Base-by-base conservation (phyloP, 2,329 filamentous ascomycete species). In the Colletotrichum eleusines region DNA sequence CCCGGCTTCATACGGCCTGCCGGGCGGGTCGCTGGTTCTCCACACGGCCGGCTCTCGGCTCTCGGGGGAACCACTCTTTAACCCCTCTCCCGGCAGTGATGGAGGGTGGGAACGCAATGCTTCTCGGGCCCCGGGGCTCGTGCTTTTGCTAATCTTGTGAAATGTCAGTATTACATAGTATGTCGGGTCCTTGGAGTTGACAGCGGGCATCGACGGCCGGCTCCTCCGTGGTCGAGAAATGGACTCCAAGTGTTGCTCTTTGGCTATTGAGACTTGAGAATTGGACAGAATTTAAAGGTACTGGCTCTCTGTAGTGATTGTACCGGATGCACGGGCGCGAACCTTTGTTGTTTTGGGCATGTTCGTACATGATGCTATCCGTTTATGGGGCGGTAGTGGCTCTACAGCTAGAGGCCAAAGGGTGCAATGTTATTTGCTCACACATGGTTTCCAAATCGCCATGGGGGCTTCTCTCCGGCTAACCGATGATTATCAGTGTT, bases 291-390 rank as follows among this genome's bases (percentile, higher is more conserved):
- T 3, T n/a, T 5, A 23, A 23, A 48, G n/a, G 8, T 5, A 3
- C n/a, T 23, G n/a, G 44, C n/a, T 23, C 26, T 11, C 68, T 26
- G 23, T 66, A 60, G 33, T 44, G 35, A 51, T 55, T 12, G 50
- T 64, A 53, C 54, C 72, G 31, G 73, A 74, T 20, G 64, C 68
- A 16, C 66, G 63, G n/a, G 63, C 74, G 35, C 74, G 74, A 66
- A 65, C 31, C 7, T 74, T 55, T 72, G 38, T 72, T 72, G 18
- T 73, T 75, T 48, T 53, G 74, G 28, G 59, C 53, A 57, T 35
- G 31, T 40, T 23, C 53, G 20, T 31, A 5, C 18, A 61, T 31
- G 23, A 57, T 55, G 48, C n/a, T n/a, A 31, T 12, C 35, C 11
- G 18, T n/a, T n/a, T n/a, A n/a, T n/a, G n/a, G n/a, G n/a, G n/a